A percentile compares a stretch with the other conserved stretches of the same genome.
Conservation (phyloP, 352 stramenopile species). For the Globisporangium megalacanthum region DNA sequence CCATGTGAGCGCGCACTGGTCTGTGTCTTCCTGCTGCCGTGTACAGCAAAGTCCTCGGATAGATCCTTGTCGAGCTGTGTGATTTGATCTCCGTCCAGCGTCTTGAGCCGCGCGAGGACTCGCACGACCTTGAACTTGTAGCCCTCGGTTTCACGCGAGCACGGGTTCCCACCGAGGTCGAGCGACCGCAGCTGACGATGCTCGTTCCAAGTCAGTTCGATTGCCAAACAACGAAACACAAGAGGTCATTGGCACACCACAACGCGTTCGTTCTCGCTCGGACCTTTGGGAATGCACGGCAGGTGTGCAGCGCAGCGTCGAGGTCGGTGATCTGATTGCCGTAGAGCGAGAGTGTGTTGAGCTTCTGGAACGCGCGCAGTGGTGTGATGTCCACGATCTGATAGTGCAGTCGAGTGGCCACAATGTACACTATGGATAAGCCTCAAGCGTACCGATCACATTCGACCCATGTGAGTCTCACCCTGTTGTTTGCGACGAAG, state of each 20-base stretch:
- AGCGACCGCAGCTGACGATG: constrained; percentile 44
- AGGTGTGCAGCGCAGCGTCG: constrained; percentile 41
- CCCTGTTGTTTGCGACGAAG: constrained; percentile 58
- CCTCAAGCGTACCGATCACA: background rate
- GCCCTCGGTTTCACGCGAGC: constrained; percentile 42
- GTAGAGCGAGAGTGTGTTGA: constrained; percentile 59
- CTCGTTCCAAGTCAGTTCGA: background rate
- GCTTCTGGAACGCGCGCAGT: constrained; percentile 34
- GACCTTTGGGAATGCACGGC: constrained; percentile 46
- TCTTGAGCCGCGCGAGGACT: constrained; percentile 53
- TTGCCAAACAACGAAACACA: background rate
- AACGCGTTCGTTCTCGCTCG: background rate
- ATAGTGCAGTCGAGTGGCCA: background rate
- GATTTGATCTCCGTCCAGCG: constrained; percentile 65
- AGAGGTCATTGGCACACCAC: no score
- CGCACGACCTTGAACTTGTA: constrained; percentile 77
- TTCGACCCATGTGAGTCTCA: constrained; percentile 6
- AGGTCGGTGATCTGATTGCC: constrained; percentile 49
- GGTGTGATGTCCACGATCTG: constrained; percentile 45
- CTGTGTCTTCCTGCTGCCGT: constrained; percentile 6
- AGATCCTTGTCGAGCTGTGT: constrained; percentile 73
- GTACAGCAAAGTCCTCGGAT: constrained; percentile 49
- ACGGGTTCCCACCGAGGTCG: constrained; percentile 74
- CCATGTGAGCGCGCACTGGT: background rate
- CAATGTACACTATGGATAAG: background rate